Base-by-base conservation (phyloP, 202 grass and related monocot species). In the Bolboschoenoplectus hybrid region DNA sequence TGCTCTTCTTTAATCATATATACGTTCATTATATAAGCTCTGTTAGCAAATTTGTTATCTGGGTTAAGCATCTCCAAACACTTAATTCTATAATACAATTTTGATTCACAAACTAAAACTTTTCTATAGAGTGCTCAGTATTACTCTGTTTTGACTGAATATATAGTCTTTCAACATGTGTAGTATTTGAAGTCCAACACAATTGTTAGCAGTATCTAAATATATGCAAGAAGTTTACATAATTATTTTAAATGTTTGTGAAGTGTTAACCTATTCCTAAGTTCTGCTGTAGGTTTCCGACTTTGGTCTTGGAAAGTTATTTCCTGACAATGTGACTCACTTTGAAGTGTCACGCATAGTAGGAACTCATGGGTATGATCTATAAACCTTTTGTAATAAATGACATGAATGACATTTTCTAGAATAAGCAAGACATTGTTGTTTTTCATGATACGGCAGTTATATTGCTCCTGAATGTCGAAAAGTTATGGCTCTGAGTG, bases 331-430 rank as follows among this genome's bases (percentile, higher is more conserved):
- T 53, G 72, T 76, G 19, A 76, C 72, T 9, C 72, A 76, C 26
- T 76, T 52, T 53, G 72, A 82, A 91, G 93, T 76, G 46, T 76
- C 72, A 53, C 20, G 72, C 47, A 76, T 76, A 76, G 47, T 53
- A 35, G 72, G 72, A 53, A 76, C 72, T 35, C 5, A 76, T 16
- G 72, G 72, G 72, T 76, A 95, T 90, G 53, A 1, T 20, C 36
- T 52, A 26, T 26, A 26, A 26, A 26, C 10, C 20, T 70, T 70
- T 1, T n/a, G 1, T 5, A 12, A 41, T 20, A 70, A 17, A 70
- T 68, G 5, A 70, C 61, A 34, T 32, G n/a, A 43, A 45, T 44
- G 2, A n/a, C 39, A 70, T 34, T n/a, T 70, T 35, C 3, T 13
- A 34, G 2, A 72, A 47, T 36, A 46, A 51, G 47, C 44, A 35